These are phyloP conservation scores for Pseudohyphozyma bogoriensis DNA, from an alignment of 768 basidiomycete genomes.

Conservation along the genomic window DNA sequence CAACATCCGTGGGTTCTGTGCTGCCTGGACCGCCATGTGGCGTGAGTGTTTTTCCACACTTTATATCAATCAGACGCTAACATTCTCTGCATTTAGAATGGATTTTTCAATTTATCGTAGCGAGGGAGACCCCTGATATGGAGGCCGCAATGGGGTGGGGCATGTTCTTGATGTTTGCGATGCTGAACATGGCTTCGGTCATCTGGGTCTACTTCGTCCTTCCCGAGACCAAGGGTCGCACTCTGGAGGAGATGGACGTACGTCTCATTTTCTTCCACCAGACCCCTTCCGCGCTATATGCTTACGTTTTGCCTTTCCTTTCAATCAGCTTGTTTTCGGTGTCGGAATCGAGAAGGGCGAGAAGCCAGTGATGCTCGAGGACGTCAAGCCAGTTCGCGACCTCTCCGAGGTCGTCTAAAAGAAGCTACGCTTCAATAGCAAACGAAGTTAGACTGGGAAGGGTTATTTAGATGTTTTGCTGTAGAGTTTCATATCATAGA, in stretches of 20 bases:
- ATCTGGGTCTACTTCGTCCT: slow-evolving; percentile 41
- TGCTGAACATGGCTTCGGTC: slow-evolving; percentile 35
- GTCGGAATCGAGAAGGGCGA: too few relatives aligned
- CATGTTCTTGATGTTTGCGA: slow-evolving; percentile 33
- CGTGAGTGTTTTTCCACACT: slow-evolving; percentile 19
- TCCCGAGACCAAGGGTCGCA: slow-evolving; percentile 41
- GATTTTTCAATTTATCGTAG: not conserved
- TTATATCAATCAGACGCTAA: not conserved
- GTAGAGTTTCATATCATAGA: too few relatives aligned
- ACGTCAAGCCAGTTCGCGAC: too few relatives aligned
- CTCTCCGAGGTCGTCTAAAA: too few relatives aligned
- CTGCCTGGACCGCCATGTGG: slow-evolving; percentile 24
- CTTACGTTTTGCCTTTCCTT: too few relatives aligned
- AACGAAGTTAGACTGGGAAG: too few relatives aligned
- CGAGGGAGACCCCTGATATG: slow-evolving; percentile 30
- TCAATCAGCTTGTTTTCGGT: too few relatives aligned
- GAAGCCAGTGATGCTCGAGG: too few relatives aligned
- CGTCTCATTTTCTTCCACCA: not conserved
- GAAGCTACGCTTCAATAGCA: too few relatives aligned
- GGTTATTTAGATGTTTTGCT: too few relatives aligned
- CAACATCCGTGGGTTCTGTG: slow-evolving; percentile 27
- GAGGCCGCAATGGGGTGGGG: slow-evolving; percentile 25
- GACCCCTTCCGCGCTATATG: too few relatives aligned
- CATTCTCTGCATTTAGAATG: not conserved
- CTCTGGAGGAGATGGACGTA: slow-evolving; percentile 45